These are phyloP conservation scores for Protomyces gravidus DNA, from an alignment of 1,139 yeast species.

Conservation along the genomic window DNA sequence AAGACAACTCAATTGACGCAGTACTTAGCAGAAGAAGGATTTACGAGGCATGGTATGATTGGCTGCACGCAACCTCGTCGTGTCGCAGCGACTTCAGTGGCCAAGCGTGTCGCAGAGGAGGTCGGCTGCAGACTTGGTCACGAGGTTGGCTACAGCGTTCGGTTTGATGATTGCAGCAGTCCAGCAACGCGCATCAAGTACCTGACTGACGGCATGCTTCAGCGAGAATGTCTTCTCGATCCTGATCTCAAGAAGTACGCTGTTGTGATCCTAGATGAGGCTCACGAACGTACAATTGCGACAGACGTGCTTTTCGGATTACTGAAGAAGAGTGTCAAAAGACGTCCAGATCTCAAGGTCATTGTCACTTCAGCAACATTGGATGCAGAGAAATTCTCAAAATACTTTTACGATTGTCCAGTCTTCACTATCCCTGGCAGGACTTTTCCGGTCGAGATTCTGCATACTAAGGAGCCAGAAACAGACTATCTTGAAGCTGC, in stretches of 20 bases:
- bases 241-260: constrained; percentile 65
- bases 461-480: constrained; percentile 59
- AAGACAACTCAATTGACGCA: constrained; percentile 93
- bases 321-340: constrained; percentile 56
- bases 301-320: constrained; percentile 83
- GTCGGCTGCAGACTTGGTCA: constrained; percentile 66
- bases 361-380: constrained; percentile 92
- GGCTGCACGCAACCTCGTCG: constrained; percentile 95
- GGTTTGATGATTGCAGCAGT: constrained; percentile 77
- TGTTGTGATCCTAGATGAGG: constrained; percentile 91
- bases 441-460: constrained; percentile 80
- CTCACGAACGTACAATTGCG: constrained; percentile 84
- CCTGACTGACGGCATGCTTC: constrained; percentile 76
- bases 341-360: constrained; percentile 68
- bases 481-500: constrained; percentile 85
- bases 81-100: constrained; percentile 94
- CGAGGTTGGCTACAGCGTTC: constrained; percentile 79
- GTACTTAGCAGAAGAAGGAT: constrained; percentile 74
- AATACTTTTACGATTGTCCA: constrained; percentile 81
- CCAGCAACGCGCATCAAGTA: constrained; percentile 63
- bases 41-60: constrained; percentile 54
- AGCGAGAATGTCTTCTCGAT: constrained; percentile 71
- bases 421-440: constrained; percentile 86
- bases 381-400: constrained; percentile 76
- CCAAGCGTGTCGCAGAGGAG: constrained; percentile 83